Evolutionary conservation across 345 rosid genomes (phyloP), one percentile per base, ranked within the genome.

Genomic region (Boechera retrofracta): DNA sequence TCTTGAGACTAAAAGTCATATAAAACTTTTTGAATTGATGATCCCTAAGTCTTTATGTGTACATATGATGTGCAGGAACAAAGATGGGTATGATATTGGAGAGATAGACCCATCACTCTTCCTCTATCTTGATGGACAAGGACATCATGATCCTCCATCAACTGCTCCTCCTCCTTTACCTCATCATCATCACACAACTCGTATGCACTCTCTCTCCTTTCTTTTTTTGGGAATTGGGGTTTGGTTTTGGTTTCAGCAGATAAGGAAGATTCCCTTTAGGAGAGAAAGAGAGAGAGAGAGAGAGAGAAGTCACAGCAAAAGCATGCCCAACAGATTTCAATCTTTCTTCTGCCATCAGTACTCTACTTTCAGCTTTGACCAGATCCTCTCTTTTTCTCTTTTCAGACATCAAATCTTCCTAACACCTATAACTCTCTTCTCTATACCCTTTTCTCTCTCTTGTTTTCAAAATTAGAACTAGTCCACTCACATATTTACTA

Each of bases 51-150:
- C 6, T 72, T 59, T 56, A 1, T 41, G 31, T 13, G 36, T 28
- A 8, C 36, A 2, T 32, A 10, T 70, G 42, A 24, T 70, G 44
- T 60, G 65, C 77, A 83, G 82, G 71, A 75, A 76, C 70, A 82
- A 84, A 77, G 87, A 86, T 70, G 74, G 74, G 8, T 91, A 89
- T 82, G 96, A 89, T 79, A 59, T 96, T 81, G 98, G 92, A 64
- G 99, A 96, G 76, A 81, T 96, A 73, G 99, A 96, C 87, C 96
- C 89, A 87, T 90, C 98, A 35, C 92, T 93, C 73, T 88, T 96
- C 67, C 92, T 91, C 48, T 93, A 96, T 86, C 89, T 96, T 39
- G 96, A 93, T 75, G 99, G 94, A 76, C 92, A 94, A 72, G 93
- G 91, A 79, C 82, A 79, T 62, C 82, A 79, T 68, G 75, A 79